Percentiles rank a stretch among this genome's conserved stretches.
Evolutionary conservation across 2,329 filamentous ascomycete species (phyloP).

Genomic region (Cadophora malorum): DNA sequence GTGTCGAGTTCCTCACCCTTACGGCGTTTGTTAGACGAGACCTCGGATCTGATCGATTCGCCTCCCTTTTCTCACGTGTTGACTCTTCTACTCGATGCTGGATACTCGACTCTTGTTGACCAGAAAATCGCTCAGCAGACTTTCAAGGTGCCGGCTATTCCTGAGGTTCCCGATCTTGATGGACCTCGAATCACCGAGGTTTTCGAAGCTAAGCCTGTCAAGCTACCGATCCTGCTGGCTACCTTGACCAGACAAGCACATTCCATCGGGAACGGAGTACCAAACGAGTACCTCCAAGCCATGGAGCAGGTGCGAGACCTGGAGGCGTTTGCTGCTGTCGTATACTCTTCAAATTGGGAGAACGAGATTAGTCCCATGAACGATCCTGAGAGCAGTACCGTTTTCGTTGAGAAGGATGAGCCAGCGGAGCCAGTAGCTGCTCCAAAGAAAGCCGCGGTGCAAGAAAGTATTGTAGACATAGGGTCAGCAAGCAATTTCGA

Average conservation of each 20-base stretch:
- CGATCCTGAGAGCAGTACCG: slow-evolving; percentile 19
- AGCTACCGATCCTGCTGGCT: slow-evolving; percentile 88
- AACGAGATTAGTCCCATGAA: slow-evolving; percentile 59
- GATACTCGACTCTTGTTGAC: slow-evolving; percentile 84
- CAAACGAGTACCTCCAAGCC: slow-evolving; percentile 72
- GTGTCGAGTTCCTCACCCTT: slow-evolving; percentile 59
- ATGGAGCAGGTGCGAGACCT: slow-evolving; percentile 80
- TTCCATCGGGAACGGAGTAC: slow-evolving; percentile 79
- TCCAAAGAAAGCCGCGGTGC: slow-evolving; percentile 30
- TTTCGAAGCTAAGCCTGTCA: slow-evolving; percentile 60
- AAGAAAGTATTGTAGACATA: slow-evolving; percentile 62
- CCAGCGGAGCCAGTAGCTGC: slow-evolving; percentile 32
- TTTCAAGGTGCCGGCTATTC: slow-evolving; percentile 66
- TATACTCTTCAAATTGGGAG: slow-evolving; percentile 86
- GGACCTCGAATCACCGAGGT: slow-evolving; percentile 55
- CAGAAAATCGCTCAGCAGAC: slow-evolving; percentile 79
- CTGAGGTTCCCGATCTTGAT: slow-evolving; percentile 39
- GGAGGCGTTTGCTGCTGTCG: slow-evolving; percentile 84
- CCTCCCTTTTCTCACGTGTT: slow-evolving; percentile 89
- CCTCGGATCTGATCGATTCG: slow-evolving; percentile 92
- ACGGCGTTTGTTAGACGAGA: slow-evolving; percentile 89
- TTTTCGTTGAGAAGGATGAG: slow-evolving; percentile 26
- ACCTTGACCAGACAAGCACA: slow-evolving; percentile 92
- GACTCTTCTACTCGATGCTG: slow-evolving; percentile 83
- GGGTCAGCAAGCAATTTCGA: slow-evolving; percentile 63